Conservation (phyloP, 1,284 basidiomycete species). For the Xerocomus alliaceus region DNA sequence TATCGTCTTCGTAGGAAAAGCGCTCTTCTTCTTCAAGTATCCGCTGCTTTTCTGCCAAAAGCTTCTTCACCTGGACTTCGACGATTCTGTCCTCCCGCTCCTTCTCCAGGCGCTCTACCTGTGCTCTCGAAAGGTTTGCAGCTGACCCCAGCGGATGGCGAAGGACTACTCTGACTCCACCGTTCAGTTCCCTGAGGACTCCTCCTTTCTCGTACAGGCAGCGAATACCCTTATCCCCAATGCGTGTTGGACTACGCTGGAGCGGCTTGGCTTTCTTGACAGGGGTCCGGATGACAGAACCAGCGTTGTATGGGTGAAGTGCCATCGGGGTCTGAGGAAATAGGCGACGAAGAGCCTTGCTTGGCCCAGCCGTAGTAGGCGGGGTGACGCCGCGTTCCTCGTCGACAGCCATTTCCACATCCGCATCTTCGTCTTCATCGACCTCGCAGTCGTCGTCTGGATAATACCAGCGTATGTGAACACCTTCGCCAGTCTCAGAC, state of each 20-base stretch:
- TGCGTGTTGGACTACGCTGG: conserved; percentile 33
- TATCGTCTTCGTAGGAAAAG: conserved; percentile 28
- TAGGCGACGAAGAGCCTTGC: not conserved
- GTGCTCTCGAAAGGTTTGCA: conserved; percentile 31
- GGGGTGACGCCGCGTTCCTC: conserved; percentile 26
- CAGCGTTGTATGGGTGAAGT: conserved; percentile 30
- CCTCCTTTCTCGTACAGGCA: conserved; percentile 30
- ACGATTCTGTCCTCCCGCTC: conserved; percentile 25
- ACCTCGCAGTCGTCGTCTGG: conserved; percentile 9
- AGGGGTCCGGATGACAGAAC: conserved; percentile 40
- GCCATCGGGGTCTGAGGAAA: conserved; percentile 36
- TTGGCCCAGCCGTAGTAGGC: not conserved
- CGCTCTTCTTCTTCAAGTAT: conserved; percentile 8
- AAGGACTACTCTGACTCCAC: conserved; percentile 26
- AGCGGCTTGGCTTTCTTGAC: conserved; percentile 39
- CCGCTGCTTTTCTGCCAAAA: conserved; percentile 26
- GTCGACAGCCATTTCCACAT: conserved; percentile 21
- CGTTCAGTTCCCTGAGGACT: conserved; percentile 19
- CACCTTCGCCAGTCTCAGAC: conserved; percentile 31
- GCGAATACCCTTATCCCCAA: conserved; percentile 36
- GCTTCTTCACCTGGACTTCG: conserved; percentile 22
- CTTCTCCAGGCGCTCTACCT: conserved; percentile 30
- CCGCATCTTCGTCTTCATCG: conserved; percentile 6
- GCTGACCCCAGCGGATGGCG: conserved; percentile 27
- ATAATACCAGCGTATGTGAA: conserved; percentile 30